Percentiles rank a stretch among this genome's conserved stretches.
These are phyloP conservation scores for Diplodia scrobiculata DNA, from an alignment of 2,329 filamentous ascomycete species.

Conservation along the genomic window DNA sequence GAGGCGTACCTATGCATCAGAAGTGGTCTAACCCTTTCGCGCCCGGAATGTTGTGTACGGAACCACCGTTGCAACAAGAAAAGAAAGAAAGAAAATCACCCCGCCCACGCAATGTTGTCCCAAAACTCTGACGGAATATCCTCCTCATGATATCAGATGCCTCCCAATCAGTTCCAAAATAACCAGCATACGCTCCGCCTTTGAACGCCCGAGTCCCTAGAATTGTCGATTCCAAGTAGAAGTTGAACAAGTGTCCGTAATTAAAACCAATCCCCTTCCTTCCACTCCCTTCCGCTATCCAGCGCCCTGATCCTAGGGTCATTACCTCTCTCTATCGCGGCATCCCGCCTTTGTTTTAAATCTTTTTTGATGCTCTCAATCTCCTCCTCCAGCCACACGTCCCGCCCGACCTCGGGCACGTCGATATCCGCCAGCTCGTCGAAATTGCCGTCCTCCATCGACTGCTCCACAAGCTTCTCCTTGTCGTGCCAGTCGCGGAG, in stretches of 20 bases:
- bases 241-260: constrained; percentile 30
- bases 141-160: constrained; percentile 1
- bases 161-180: not conserved
- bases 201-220: not conserved
- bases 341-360: constrained; percentile 43
- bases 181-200: not conserved
- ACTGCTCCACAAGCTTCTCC: constrained; percentile 42
- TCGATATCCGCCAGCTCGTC: constrained; percentile 41
- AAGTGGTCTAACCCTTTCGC: not conserved
- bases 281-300: constrained; percentile 58
- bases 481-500: constrained; percentile 49
- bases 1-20: not conserved
- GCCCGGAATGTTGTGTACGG: constrained; percentile 1
- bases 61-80: not conserved
- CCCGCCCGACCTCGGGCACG: constrained; percentile 48
- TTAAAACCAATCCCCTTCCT: constrained; percentile 58
- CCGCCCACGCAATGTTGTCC: not conserved
- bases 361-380: constrained; percentile 50
- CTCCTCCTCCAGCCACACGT: constrained; percentile 48
- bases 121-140: not conserved
- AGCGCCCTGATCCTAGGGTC: constrained; percentile 56
- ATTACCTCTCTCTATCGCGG: constrained; percentile 55
- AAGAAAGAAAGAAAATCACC: not conserved
- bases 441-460: constrained; percentile 42
- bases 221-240: not conserved